These are phyloP conservation scores for Scedosporium dehoogii DNA, from an alignment of 2,329 filamentous ascomycete species.

Conservation along the genomic window DNA sequence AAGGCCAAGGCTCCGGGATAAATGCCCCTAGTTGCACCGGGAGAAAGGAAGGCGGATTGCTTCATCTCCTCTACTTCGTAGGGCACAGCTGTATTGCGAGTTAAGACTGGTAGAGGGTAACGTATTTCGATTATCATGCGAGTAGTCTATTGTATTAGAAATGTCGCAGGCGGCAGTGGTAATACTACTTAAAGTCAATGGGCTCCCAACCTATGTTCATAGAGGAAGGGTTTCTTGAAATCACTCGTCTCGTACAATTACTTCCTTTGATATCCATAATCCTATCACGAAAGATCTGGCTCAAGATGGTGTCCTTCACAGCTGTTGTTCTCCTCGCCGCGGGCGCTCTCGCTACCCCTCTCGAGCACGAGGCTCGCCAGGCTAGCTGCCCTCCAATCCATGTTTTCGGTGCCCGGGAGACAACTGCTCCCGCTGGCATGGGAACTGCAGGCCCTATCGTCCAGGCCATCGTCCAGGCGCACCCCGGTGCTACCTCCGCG, in stretches of 20 bases:
- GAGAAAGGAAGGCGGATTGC: neutral
- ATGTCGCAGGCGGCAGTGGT: neutral
- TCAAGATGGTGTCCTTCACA: constrained; percentile 2
- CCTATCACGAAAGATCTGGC: neutral
- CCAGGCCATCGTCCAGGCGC: constrained; percentile 34
- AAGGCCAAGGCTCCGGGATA: neutral
- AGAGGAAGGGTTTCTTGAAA: neutral
- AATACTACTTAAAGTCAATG: neutral
- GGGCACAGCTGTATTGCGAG: no score
- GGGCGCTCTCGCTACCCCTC: constrained; percentile 11
- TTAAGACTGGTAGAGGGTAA: neutral
- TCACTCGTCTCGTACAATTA: no score
- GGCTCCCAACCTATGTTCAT: neutral
- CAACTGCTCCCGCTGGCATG: constrained; percentile 39
- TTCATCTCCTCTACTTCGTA: no score
- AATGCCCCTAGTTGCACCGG: neutral
- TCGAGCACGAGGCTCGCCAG: neutral
- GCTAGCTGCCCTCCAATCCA: constrained; percentile 28
- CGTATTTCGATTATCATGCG: neutral
- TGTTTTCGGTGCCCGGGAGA: constrained; percentile 37
- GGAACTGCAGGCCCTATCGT: constrained; percentile 40
- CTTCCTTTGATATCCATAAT: no score
- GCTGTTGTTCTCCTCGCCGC: constrained; percentile 11
- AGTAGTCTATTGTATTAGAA: neutral
- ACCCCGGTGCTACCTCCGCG: constrained; percentile 41